Evolutionary conservation across 2,329 filamentous ascomycete genomes (phyloP), one percentile per base, ranked within the genome.

Genomic region (Sarocladium oryzae): DNA sequence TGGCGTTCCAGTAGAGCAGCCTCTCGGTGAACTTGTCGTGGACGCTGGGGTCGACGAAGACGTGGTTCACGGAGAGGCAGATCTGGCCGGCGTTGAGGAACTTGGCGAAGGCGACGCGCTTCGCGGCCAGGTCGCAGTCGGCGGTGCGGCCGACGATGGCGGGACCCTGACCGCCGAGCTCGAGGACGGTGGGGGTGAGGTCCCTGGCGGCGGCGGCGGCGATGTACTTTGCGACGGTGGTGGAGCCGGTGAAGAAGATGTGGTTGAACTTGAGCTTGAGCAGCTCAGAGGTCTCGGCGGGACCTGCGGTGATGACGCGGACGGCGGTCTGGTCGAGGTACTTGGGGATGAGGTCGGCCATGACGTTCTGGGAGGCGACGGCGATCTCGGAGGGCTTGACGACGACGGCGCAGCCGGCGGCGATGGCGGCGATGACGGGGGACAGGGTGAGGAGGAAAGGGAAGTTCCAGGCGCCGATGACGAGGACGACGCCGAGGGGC

Each of bases 401-500:
- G 7, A 75, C 55, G 8, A 68, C 62, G 24, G 63, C 60, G 50
- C 60, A 64, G 1, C 73, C 73, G 1, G 73, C 71, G 2, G 71
- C 64, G 16, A 75, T 70, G 15, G 71, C 72, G 15, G 66, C 68
- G 21, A 74, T 53, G 32, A 72, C 56, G 18, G 71, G 71, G 50
- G 67, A 62, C 0, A 75, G 46, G 0, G 64, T 52, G 3, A 71
- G 58, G 2, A 65, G 54, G 48, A 75, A 58, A 1, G 73, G 72
- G 16, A 69, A 75, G 53, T 76, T 76, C 72, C 72, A 76, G 2
- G 72, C 63, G 1, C 68, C 67, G 20, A 76, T 69, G 37, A 76
- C 66, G 9, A 76, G 63, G 1, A 64, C 62, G 1, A 74, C 66
- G 5, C 72, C 73, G 2, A 68, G 60, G 1, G 73, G 72, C 55